Base-by-base conservation (phyloP, 2,329 filamentous ascomycete genomes). In the Pseudogymnoascus sp. region DNA sequence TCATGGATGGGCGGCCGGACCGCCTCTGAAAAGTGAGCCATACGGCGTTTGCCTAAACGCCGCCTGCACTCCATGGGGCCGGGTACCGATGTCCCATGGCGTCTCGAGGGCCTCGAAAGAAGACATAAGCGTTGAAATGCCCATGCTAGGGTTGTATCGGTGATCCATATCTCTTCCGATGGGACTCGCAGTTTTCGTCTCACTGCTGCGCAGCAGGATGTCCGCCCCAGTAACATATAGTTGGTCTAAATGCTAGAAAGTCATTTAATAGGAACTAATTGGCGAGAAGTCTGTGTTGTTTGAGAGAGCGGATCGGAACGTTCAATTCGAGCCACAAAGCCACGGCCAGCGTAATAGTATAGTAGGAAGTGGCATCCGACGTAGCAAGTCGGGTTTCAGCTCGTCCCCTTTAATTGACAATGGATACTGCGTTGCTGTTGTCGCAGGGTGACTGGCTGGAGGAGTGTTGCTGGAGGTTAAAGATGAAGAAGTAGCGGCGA, bases 81-180 rank as follows among this genome's bases (percentile, higher is more conserved):
- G 19, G 73, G 73, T 6, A 72, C 70, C 46, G 68, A 73, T 65
- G 72, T 75, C 28, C 72, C 73, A 72, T 74, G 63, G 11, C 73
- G 72, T 60, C 68, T 69, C 11, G 64, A 60, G n/a, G 67, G 65
- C 40, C 65, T 68, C 19, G 74, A 75, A 1, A 71, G 65, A 40
- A 69, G 66, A 61, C 71, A 77, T 69, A 78, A 81, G 16, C 78
- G 75, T 56, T 79, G 77, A 67, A 85, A 83, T 2, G 81, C 79
- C 61, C 75, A 73, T 24, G 75, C 73, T 12, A 89, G 78, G 24
- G 82, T 68, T 53, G 82, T 77, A 68, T 89, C 86, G 31, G 81
- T 80, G 66, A 88, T 79, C 84, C 85, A 88, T 67, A 86, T 70
- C 46, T 77, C 74, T 61, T 82, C 80, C 64, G 68, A 67, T 10